phyloP scores from a whole-genome alignment of 495 filamentous ascomycete species.

The Echria macrotheca region DNA sequence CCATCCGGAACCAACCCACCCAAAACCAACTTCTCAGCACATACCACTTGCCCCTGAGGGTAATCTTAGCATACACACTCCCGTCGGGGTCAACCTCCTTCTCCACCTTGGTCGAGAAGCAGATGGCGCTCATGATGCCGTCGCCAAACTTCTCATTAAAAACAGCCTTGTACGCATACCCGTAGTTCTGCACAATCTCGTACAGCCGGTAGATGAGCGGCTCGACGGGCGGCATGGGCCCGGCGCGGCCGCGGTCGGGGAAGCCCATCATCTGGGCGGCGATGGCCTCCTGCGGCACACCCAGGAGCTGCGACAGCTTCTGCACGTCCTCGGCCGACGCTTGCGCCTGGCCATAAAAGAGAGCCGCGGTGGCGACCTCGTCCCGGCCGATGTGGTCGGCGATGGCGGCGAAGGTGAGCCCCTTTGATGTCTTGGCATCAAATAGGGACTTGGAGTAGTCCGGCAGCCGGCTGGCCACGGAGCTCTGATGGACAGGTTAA shows the following conservation, averaged over 20 bases:
- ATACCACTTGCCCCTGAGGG: conserved; percentile 89
- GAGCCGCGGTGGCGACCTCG: conserved; percentile 84
- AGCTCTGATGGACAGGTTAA: conserved; percentile 27
- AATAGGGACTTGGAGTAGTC: conserved; percentile 72
- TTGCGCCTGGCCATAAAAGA: conserved; percentile 91
- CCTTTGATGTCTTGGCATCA: conserved; percentile 68
- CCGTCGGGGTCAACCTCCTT: conserved; percentile 89
- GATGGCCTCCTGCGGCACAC: conserved; percentile 52
- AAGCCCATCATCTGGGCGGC: conserved; percentile 61
- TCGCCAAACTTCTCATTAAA: conserved; percentile 99
- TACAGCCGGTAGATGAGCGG: conserved; percentile 91
- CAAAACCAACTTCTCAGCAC: conserved; percentile 22
- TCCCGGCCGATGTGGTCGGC: conserved; percentile 69
- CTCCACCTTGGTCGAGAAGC: conserved; percentile 88
- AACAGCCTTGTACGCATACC: conserved; percentile 92
- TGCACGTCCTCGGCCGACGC: conserved; percentile 73
- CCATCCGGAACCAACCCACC: neutral
- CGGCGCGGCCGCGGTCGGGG: conserved; percentile 75
- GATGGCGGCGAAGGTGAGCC: conserved; percentile 78
- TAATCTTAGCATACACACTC: conserved; percentile 73
- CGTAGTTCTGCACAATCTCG: conserved; percentile 98
- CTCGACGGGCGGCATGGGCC: conserved; percentile 92
- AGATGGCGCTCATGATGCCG: conserved; percentile 97
- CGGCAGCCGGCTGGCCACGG: conserved; percentile 52
- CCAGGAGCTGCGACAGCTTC: conserved; percentile 64